phyloP scores from a whole-genome alignment of 2,329 filamentous ascomycete genomes.

The Fusarium gaditjirri region DNA sequence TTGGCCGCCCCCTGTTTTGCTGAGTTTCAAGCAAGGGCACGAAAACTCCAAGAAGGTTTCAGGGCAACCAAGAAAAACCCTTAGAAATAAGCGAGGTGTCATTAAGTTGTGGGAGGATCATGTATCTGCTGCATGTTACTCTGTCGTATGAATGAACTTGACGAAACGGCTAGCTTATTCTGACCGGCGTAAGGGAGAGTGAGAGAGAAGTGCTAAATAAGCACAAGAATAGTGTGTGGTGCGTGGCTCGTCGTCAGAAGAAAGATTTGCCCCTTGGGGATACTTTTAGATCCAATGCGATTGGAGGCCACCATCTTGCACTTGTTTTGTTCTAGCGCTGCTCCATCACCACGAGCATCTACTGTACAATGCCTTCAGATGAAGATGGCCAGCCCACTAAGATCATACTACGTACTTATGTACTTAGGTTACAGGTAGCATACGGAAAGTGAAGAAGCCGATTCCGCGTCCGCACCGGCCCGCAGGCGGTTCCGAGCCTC shows the following conservation, averaged over 20 bases:
- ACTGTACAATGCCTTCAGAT: not conserved
- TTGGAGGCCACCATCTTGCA: not conserved
- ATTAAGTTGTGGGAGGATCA: not conserved
- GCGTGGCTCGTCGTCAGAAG: not conserved
- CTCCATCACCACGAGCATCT: constrained; percentile 4
- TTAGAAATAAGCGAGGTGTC: constrained; percentile 8
- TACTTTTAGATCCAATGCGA: not conserved
- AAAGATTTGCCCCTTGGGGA: not conserved
- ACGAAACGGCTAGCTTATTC: not conserved
- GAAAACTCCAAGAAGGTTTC: not conserved
- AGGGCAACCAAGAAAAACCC: constrained; percentile 4
- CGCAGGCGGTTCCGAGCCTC: constrained; percentile 15
- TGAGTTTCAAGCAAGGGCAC: not conserved
- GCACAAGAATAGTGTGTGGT: not conserved
- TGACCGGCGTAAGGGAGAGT: constrained; percentile 13
- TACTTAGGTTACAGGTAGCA: not conserved
- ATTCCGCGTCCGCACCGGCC: constrained; percentile 41
- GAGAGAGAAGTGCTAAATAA: constrained; percentile 3
- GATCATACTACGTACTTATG: not conserved
- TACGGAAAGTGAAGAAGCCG: constrained; percentile 32
- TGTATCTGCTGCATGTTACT: not conserved
- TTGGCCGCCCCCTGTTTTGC: constrained; percentile 4
- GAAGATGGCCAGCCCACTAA: not conserved
- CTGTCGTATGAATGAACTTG: not conserved
- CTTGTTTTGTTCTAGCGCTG: constrained; percentile 2